Evolutionary conservation across 2,329 filamentous ascomycete genomes (phyloP).

Genomic region (Colletotrichum lindemuthianum): DNA sequence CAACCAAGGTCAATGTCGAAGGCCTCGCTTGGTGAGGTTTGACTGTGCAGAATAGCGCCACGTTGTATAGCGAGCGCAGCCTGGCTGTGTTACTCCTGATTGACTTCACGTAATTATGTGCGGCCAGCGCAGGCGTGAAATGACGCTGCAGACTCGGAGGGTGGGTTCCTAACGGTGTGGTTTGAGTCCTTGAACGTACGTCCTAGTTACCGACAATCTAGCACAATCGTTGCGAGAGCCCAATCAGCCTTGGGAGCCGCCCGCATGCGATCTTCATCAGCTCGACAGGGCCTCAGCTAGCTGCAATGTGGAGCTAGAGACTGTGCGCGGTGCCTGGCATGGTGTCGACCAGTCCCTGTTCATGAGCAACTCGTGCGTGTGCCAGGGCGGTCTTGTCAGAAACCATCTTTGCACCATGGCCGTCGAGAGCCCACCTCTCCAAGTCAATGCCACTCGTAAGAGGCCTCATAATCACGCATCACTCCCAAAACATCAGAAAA

Average conservation of each 20-base stretch:
- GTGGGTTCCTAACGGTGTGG: too few relatives aligned
- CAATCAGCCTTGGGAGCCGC: background rate
- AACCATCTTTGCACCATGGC: too few relatives aligned
- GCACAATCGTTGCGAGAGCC: too few relatives aligned
- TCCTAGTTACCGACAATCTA: too few relatives aligned
- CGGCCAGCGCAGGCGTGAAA: too few relatives aligned
- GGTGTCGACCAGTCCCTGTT: background rate
- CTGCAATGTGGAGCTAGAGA: background rate
- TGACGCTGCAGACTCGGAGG: too few relatives aligned
- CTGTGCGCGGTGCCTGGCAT: background rate
- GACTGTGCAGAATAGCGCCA: constrained; percentile 10
- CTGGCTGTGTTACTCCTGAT: too few relatives aligned
- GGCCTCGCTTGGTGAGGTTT: background rate
- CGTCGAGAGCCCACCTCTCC: background rate
- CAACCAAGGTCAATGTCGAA: constrained; percentile 24
- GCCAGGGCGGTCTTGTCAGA: too few relatives aligned
- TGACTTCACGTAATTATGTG: too few relatives aligned
- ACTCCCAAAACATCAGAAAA: background rate
- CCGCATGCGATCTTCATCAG: constrained; percentile 19
- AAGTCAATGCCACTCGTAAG: constrained; percentile 25
- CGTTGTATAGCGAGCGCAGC: background rate
- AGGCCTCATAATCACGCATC: constrained; percentile 17
- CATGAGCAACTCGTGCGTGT: background rate
- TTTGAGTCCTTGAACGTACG: too few relatives aligned
- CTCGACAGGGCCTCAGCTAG: constrained; percentile 20